A percentile compares a stretch with the other conserved stretches of the same genome.
Evolutionary conservation across 257 asterid species (phyloP).

Genomic region (Solanum sitiens): DNA sequence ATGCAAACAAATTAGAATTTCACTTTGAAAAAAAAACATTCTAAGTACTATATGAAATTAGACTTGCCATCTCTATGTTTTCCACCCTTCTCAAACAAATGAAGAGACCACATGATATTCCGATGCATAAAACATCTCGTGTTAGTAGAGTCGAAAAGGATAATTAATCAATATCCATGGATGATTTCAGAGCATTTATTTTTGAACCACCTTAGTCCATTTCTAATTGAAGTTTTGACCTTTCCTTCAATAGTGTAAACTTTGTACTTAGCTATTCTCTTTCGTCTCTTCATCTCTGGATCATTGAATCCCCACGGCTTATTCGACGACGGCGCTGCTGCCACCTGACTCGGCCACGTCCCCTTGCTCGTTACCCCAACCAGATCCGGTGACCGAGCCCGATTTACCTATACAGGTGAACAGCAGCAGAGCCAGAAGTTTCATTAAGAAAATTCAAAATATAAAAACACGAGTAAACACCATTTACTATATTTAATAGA

Average conservation of each 20-base stretch:
- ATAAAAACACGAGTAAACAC: neutral
- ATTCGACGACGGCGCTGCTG: slow-evolving; percentile 10
- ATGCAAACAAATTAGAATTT: neutral
- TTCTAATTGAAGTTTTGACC: slow-evolving; percentile 59
- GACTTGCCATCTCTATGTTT: neutral
- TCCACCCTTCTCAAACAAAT: neutral
- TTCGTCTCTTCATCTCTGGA: slow-evolving; percentile 59
- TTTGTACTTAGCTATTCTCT: slow-evolving; percentile 65
- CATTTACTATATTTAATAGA: neutral
- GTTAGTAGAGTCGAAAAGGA: neutral
- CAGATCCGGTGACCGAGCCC: slow-evolving; percentile 20
- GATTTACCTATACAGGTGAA: neutral
- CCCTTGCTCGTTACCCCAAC: neutral
- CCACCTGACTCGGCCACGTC: slow-evolving; percentile 6
- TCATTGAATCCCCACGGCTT: slow-evolving; percentile 67
- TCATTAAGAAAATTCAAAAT: neutral
- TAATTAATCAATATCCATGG: slow-evolving; percentile 43
- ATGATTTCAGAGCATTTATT: slow-evolving; percentile 64
- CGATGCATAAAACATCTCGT: neutral
- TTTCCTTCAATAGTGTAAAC: slow-evolving; percentile 67
- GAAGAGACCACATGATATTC: neutral
- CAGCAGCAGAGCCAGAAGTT: neutral
- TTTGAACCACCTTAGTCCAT: slow-evolving; percentile 64
- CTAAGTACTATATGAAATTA: neutral
- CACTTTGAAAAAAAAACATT: neutral